A percentile compares a stretch with the other conserved stretches of the same genome.
Evolutionary conservation across 257 asterid species (phyloP).

Genomic region (Rubia yunnanensis): DNA sequence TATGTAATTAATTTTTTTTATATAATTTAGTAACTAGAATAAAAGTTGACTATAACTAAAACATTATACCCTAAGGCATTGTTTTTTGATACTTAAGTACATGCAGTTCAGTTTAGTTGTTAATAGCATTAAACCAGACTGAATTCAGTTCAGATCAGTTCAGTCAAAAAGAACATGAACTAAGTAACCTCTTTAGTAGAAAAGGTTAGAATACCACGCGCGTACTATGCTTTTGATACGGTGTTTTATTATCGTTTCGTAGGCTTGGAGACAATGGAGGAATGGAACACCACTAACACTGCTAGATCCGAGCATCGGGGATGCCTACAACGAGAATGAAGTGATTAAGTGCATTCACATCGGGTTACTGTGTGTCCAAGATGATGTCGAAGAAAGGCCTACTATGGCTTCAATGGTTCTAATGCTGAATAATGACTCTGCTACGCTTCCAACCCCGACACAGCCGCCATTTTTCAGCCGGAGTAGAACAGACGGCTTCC

Average conservation of each 20-base stretch:
- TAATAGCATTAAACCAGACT: too few relatives aligned
- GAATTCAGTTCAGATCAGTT: not conserved
- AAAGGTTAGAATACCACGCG: too few relatives aligned
- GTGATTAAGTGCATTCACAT: conserved; percentile 19
- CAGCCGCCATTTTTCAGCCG: conserved; percentile 17
- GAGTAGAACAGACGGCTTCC: not conserved
- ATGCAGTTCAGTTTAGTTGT: too few relatives aligned
- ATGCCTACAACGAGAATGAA: conserved; percentile 13
- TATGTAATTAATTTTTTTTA: too few relatives aligned
- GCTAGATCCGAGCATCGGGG: conserved; percentile 19
- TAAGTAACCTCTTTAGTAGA: too few relatives aligned
- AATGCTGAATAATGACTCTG: conserved; percentile 18
- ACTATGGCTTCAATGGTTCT: conserved; percentile 20
- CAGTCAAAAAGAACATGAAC: too few relatives aligned
- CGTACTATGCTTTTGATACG: not conserved
- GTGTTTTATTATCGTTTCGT: not conserved
- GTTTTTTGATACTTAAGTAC: too few relatives aligned
- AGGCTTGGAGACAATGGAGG: conserved; percentile 31
- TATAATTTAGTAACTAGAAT: too few relatives aligned
- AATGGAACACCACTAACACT: conserved; percentile 18
- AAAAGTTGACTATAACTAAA: too few relatives aligned
- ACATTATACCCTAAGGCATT: too few relatives aligned
- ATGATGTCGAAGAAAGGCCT: conserved; percentile 18
- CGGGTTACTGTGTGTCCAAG: conserved; percentile 24
- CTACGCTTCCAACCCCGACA: conserved; percentile 2